A percentile compares a stretch with the other conserved stretches of the same genome.
These are phyloP conservation scores for Ceratobasidium sp. DNA, from an alignment of 1,284 basidiomycete genomes.

Conservation along the genomic window DNA sequence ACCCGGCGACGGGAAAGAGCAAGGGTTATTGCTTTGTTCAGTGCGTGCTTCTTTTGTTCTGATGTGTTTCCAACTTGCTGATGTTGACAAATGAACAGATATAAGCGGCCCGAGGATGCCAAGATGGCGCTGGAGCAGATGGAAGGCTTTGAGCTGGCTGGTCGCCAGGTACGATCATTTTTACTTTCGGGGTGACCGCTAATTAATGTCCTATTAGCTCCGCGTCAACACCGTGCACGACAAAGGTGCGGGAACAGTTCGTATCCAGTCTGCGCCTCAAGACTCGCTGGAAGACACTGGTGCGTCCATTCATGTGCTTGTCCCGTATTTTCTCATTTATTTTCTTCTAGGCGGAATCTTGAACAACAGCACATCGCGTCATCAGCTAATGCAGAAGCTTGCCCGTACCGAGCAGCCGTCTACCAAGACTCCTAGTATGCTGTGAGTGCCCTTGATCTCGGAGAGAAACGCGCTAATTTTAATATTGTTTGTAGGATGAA, in stretches of 20 bases:
- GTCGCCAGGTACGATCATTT: slow-evolving; percentile 71
- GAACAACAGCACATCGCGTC: slow-evolving; percentile 93
- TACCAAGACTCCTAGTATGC: slow-evolving; percentile 60
- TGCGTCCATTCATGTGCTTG: slow-evolving; percentile 31
- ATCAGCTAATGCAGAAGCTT: slow-evolving; percentile 99
- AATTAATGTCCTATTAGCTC: slow-evolving; percentile 59
- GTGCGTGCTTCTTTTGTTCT: slow-evolving; percentile 57
- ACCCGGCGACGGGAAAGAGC: slow-evolving; percentile 89
- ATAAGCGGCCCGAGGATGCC: slow-evolving; percentile 87
- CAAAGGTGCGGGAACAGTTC: slow-evolving; percentile 68
- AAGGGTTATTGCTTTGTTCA: slow-evolving; percentile 99
- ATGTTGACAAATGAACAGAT: slow-evolving; percentile 58
- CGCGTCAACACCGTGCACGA: slow-evolving; percentile 91
- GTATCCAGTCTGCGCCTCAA: slow-evolving; percentile 53
- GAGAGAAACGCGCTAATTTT: slow-evolving; percentile 43
- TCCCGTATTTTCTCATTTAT: slow-evolving; percentile 55
- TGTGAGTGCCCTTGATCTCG: slow-evolving; percentile 58
- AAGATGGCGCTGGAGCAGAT: slow-evolving; percentile 97
- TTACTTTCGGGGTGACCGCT: slow-evolving; percentile 19
- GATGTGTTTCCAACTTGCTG: background rate
- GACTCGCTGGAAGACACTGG: slow-evolving; percentile 84
- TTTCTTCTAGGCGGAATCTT: slow-evolving; percentile 55
- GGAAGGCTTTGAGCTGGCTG: slow-evolving; percentile 97
- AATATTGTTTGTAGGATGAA: slow-evolving; percentile 57
- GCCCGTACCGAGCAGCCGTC: slow-evolving; percentile 81